Base-by-base conservation (phyloP, 257 asterid genomes). In the Penstemon eatonii region DNA sequence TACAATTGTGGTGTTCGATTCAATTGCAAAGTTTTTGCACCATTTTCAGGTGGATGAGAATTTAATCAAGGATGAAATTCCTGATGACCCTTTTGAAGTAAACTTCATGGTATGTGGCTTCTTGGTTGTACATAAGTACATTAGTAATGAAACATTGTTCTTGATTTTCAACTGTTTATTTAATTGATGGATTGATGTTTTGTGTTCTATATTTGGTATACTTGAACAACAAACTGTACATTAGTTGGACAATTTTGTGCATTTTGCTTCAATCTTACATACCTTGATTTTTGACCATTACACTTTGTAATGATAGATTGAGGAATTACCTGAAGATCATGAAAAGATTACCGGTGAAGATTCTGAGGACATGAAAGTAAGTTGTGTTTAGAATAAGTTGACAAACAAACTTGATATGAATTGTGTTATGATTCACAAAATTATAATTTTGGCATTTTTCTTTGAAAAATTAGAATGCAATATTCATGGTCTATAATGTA, bases 31-130 rank as follows among this genome's bases (percentile, higher is more conserved):
- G 7, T 55, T 36, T 65, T 73, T 37, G 11, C 42, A n/a, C 70
- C 56, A 67, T 72, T 71, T 75, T 76, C 80, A 89, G 97, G 81
- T 67, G 56, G 83, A 66, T 43, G 80, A 80, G 50, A 75, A 56
- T 63, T 51, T 68, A 33, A 70, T 68, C 69, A 66, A 69, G 36
- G 80, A 77, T 9, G 82, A 82, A 76, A 74, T 61, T 56, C 55
- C 67, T 2, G 95, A 88, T 36, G 94, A 88, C 71, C 57, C 72
- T 38, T 70, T 78, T 42, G 86, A 79, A 64, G 88, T 46, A 59
- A 74, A 68, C 68, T 90, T 81, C 66, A 39, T 69, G 97, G 97
- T 93, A 87, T n/a, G 73, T 15, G 57, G 42, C 18, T 41, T 69
- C 42, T 63, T 59, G 51, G 45, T 57, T 66, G 5, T 11, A 38